Evolutionary conservation across 352 stramenopile species (phyloP).

Genomic region (Thraustochytrium striatum): DNA sequence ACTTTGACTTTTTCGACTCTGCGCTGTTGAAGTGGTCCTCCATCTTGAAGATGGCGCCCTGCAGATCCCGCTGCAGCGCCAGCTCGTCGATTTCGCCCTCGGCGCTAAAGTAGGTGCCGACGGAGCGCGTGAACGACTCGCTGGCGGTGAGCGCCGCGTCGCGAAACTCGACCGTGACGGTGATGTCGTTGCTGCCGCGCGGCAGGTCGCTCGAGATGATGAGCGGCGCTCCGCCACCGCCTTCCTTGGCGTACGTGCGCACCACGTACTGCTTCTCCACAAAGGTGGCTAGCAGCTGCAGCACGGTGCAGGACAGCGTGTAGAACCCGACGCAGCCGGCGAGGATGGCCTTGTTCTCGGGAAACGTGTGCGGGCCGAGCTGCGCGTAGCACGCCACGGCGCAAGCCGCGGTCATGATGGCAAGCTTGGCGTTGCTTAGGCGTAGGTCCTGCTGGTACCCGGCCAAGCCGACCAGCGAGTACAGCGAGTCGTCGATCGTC

Average conservation of each 20-base stretch:
- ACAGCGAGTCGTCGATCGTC: slow-evolving; percentile 30
- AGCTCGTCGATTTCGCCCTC: slow-evolving; percentile 29
- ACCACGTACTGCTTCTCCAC: slow-evolving; percentile 28
- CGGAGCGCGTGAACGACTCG: not conserved
- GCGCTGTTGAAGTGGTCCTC: not conserved
- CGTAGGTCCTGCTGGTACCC: slow-evolving; percentile 6
- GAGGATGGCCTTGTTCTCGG: slow-evolving; percentile 20
- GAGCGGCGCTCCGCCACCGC: not conserved
- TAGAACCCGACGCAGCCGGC: slow-evolving; percentile 20
- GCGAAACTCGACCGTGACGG: not conserved
- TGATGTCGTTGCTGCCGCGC: slow-evolving; percentile 9
- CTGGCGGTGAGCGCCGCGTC: not conserved
- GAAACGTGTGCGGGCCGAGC: slow-evolving; percentile 25
- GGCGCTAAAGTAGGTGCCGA: slow-evolving; percentile 14
- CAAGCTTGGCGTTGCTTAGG: slow-evolving; percentile 31
- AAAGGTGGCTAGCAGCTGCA: slow-evolving; percentile 22
- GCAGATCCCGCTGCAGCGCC: slow-evolving; percentile 3
- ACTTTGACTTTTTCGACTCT: not conserved
- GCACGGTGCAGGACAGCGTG: not conserved
- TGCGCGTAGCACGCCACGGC: slow-evolving; percentile 24
- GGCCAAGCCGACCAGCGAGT: slow-evolving; percentile 8
- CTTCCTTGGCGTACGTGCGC: not conserved
- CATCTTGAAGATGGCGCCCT: not conserved
- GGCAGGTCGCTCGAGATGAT: slow-evolving; percentile 1
- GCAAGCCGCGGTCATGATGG: slow-evolving; percentile 25